Evolutionary conservation across 1,284 basidiomycete genomes (phyloP).

Genomic region (Neolentinus lepideus): DNA sequence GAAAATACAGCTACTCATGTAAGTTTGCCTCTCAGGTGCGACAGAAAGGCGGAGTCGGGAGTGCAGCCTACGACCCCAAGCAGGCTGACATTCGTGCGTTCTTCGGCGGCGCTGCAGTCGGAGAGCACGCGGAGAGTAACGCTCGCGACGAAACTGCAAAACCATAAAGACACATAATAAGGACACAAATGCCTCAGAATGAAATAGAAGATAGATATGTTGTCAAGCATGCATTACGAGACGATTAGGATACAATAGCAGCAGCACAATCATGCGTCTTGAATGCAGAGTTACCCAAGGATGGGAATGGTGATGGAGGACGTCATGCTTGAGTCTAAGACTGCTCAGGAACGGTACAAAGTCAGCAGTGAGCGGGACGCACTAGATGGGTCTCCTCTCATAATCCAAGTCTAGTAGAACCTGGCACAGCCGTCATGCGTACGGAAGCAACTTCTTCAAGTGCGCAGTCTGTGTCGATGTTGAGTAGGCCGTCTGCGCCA

Average conservation of each 20-base stretch:
- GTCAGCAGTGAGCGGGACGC: too few relatives aligned
- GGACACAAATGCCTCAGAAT: too few relatives aligned
- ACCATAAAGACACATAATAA: neutral
- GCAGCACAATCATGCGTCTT: neutral
- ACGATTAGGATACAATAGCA: neutral
- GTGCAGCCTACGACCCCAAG: conserved; percentile 62
- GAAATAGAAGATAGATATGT: too few relatives aligned
- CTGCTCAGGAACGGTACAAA: too few relatives aligned
- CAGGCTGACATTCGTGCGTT: conserved; percentile 74
- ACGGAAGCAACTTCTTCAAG: conserved; percentile 63
- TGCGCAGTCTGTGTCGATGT: conserved; percentile 52
- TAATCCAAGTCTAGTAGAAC: neutral
- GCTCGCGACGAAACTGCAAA: conserved; percentile 20
- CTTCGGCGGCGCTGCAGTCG: conserved; percentile 48
- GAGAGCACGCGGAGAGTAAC: conserved; percentile 21
- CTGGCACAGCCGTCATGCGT: conserved; percentile 40
- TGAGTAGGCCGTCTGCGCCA: conserved; percentile 61
- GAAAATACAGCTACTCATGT: conserved; percentile 1
- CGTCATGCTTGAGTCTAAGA: too few relatives aligned
- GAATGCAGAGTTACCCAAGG: too few relatives aligned
- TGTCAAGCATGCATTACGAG: neutral
- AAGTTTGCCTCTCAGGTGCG: conserved; percentile 39
- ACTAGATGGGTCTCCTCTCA: neutral
- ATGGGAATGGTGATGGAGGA: too few relatives aligned
- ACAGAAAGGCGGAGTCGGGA: conserved; percentile 75